These are phyloP conservation scores for Naegleria gruberi DNA, from an alignment of 208 protist genomes.

Conservation along the genomic window DNA sequence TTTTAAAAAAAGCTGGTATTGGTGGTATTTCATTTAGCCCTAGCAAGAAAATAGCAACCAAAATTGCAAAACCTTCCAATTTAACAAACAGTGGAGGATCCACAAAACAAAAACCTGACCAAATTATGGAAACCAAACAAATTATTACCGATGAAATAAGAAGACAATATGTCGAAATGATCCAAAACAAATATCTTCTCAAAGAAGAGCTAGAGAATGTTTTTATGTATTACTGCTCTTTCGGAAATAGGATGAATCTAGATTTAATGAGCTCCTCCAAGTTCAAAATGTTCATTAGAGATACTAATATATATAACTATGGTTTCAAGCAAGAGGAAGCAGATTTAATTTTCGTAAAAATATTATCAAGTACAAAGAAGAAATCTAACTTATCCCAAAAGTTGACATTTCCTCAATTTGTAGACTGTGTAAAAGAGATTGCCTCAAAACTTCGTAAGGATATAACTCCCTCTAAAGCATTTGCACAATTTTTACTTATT, in stretches of 20 bases:
- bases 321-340: not conserved
- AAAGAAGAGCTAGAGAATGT: not conserved
- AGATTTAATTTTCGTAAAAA: not conserved
- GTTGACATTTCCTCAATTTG: not conserved
- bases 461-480: not conserved
- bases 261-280: not conserved
- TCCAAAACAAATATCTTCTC: not conserved
- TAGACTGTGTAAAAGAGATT: not conserved
- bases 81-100: no score
- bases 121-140: no score
- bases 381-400: not conserved
- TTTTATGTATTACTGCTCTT: slow-evolving; percentile 13
- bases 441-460: not conserved
- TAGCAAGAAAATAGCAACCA: not conserved
- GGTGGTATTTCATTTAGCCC: not conserved
- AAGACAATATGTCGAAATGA: not conserved
- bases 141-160: not conserved
- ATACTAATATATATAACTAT: not conserved
- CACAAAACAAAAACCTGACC: no score
- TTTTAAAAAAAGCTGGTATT: not conserved
- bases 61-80: not conserved
- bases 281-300: not conserved
- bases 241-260: not conserved
- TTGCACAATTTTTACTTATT: not conserved
- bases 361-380: not conserved